phyloP scores from a whole-genome alignment of 1,284 basidiomycete species.

The Ceratobasidium theobromae region DNA sequence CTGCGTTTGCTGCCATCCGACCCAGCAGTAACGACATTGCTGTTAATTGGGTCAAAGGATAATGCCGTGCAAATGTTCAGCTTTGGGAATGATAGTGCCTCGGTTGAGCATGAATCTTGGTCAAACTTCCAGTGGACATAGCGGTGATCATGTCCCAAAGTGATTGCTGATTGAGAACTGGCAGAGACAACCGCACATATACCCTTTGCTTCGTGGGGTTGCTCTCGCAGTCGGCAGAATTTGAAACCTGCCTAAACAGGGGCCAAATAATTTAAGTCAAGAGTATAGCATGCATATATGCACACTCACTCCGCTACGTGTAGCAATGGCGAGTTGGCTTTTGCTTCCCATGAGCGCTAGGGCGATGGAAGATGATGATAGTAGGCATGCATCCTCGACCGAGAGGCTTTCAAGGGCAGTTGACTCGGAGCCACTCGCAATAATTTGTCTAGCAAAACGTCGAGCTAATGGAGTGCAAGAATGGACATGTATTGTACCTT shows the following conservation, averaged over 20 bases:
- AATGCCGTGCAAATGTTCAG: slow-evolving; percentile 15
- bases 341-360: neutral
- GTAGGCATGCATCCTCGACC: slow-evolving; percentile 15
- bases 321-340: slow-evolving; percentile 11
- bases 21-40: slow-evolving; percentile 2
- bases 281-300: neutral
- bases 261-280: neutral
- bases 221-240: neutral
- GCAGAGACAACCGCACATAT: neutral
- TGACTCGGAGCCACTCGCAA: slow-evolving; percentile 9
- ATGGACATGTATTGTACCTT: neutral
- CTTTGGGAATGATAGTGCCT: neutral
- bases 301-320: neutral
- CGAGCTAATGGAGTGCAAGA: neutral
- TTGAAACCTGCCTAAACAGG: slow-evolving; percentile 10
- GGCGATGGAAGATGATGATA: slow-evolving; percentile 18
- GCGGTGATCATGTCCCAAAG: slow-evolving; percentile 7
- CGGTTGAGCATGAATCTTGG: neutral
- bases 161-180: neutral
- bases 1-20: slow-evolving; percentile 3
- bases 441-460: slow-evolving; percentile 10
- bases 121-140: slow-evolving; percentile 20
- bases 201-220: slow-evolving; percentile 17
- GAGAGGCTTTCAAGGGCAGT: slow-evolving; percentile 6
- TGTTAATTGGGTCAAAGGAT: neutral